Conservation (phyloP, 345 rosid species). For the Rhodamnia rubescens region DNA sequence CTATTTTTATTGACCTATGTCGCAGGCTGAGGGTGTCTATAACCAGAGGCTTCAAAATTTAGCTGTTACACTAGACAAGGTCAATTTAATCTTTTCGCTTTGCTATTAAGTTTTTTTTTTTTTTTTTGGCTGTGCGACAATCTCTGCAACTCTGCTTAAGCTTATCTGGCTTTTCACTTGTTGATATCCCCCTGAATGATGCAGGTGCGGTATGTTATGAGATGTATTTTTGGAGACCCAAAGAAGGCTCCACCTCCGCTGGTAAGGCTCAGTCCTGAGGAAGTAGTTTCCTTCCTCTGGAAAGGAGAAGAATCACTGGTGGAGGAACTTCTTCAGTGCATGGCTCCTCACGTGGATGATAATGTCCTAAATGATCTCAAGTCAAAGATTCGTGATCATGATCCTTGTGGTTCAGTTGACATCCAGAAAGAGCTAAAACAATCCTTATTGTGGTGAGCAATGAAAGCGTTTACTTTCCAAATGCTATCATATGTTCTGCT, state of each 20-base stretch:
- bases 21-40: constrained; percentile 98
- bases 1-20: constrained; percentile 6
- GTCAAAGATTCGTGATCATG: constrained; percentile 57
- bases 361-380: constrained; percentile 48
- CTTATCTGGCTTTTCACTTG: neutral
- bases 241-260: constrained; percentile 94
- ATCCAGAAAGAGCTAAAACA: constrained; percentile 62
- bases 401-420: constrained; percentile 62
- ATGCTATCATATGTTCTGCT: neutral
- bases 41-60: constrained; percentile 99
- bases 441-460: constrained; percentile 80
- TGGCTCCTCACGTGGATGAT: constrained; percentile 66
- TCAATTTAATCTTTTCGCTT: constrained; percentile 8
- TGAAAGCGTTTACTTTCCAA: constrained; percentile 2
- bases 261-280: constrained; percentile 72
- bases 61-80: constrained; percentile 99
- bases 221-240: constrained; percentile 82
- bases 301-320: constrained; percentile 87
- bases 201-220: constrained; percentile 96
- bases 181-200: neutral
- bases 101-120: neutral
- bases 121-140: neutral
- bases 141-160: neutral
- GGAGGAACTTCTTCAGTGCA: constrained; percentile 76
- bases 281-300: constrained; percentile 67